A percentile compares a stretch with the other conserved stretches of the same genome.
Evolutionary conservation across 83 land plant genomes (phyloP).

Genomic region (Isoetes engelmannii): DNA sequence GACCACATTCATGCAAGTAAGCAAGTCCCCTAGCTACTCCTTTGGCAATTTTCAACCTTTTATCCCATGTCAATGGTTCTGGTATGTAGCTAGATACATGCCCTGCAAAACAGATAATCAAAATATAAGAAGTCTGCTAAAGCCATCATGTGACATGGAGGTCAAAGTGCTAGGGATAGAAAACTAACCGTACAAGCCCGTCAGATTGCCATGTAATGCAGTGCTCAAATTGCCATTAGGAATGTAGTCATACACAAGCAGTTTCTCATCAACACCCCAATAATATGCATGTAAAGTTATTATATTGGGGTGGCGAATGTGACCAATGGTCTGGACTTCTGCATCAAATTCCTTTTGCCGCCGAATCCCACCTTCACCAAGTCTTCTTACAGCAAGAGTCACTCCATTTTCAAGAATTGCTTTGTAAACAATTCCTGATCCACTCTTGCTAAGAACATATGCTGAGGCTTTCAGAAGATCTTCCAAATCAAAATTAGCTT

Average conservation of each 20-base stretch:
- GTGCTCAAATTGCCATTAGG: slow-evolving; percentile 57
- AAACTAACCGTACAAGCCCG: not conserved
- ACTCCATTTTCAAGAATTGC: slow-evolving; percentile 65
- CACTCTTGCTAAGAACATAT: slow-evolving; percentile 68
- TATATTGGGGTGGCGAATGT: slow-evolving; percentile 60
- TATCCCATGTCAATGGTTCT: slow-evolving; percentile 48
- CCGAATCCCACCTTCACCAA: slow-evolving; percentile 72
- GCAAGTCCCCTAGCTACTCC: slow-evolving; percentile 70
- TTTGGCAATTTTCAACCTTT: slow-evolving; percentile 55
- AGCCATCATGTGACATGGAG: not conserved
- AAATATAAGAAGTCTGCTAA: not conserved
- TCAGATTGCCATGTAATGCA: slow-evolving; percentile 58
- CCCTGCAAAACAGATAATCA: not conserved
- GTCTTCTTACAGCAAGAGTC: slow-evolving; percentile 67
- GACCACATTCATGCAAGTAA: slow-evolving; percentile 71
- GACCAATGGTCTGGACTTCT: slow-evolving; percentile 61
- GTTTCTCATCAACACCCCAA: slow-evolving; percentile 78
- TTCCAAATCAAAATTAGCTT: slow-evolving; percentile 51
- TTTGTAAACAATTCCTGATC: slow-evolving; percentile 71
- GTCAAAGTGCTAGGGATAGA: not conserved
- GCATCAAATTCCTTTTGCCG: slow-evolving; percentile 61
- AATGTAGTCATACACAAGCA: slow-evolving; percentile 71
- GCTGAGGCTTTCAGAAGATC: slow-evolving; percentile 77
- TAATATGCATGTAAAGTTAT: slow-evolving; percentile 62
- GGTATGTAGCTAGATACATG: not conserved